phyloP scores from a whole-genome alignment of 805 yeast genomes.

The Ogataea trehaloabstinens region DNA sequence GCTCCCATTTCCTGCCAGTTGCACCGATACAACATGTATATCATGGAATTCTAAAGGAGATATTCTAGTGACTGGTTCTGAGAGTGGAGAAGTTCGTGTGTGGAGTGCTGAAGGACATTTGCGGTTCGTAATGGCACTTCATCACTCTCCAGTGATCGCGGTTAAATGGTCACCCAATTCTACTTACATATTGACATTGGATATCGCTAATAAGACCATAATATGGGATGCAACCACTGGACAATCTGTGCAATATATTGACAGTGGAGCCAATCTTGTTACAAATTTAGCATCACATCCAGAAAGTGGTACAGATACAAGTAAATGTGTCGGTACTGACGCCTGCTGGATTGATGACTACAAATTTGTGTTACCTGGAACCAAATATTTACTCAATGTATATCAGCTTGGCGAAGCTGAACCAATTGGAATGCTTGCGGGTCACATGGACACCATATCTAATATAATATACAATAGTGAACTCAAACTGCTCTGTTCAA shows the following conservation, averaged over 20 bases:
- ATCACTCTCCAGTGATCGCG: slow-evolving; percentile 51
- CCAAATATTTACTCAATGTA: slow-evolving; percentile 51
- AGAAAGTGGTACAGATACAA: slow-evolving; percentile 7
- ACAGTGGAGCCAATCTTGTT: slow-evolving; percentile 16
- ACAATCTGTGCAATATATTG: slow-evolving; percentile 45
- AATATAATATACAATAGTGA: slow-evolving; percentile 50
- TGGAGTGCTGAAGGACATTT: slow-evolving; percentile 75
- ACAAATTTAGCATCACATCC: background rate
- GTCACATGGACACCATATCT: slow-evolving; percentile 64
- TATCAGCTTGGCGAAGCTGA: slow-evolving; percentile 46
- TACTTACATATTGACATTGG: slow-evolving; percentile 56
- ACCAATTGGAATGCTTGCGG: slow-evolving; percentile 54
- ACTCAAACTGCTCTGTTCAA: slow-evolving; percentile 60
- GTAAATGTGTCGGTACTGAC: slow-evolving; percentile 43
- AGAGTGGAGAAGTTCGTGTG: slow-evolving; percentile 71
- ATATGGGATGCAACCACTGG: slow-evolving; percentile 69
- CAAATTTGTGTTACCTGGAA: slow-evolving; percentile 71
- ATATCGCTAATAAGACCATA: slow-evolving; percentile 49
- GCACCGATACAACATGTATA: slow-evolving; percentile 32
- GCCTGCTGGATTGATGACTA: slow-evolving; percentile 71
- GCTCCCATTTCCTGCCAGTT: slow-evolving; percentile 23
- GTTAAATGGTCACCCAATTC: slow-evolving; percentile 62
- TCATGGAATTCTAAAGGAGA: slow-evolving; percentile 70
- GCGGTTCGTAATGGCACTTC: slow-evolving; percentile 51
- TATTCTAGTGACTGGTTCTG: slow-evolving; percentile 59